Evolutionary conservation across 768 basidiomycete species (phyloP).

Genomic region (Lactarius deliciosus): DNA sequence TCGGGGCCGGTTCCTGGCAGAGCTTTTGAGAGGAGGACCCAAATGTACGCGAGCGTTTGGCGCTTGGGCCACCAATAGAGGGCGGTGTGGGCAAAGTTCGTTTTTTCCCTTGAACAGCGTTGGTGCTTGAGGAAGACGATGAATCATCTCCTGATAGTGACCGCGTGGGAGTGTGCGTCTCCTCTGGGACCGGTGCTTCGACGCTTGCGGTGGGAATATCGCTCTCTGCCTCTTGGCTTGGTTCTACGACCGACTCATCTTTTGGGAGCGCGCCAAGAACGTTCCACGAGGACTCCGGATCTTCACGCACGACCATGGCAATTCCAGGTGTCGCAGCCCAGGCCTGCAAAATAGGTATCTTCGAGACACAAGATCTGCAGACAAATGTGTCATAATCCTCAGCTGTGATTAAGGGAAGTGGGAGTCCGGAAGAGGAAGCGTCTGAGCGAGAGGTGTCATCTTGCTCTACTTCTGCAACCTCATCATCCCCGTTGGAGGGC

Average conservation of each 20-base stretch:
- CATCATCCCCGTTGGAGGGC: neutral
- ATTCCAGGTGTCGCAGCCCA: conserved; percentile 69
- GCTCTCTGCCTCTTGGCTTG: conserved; percentile 7
- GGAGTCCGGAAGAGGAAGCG: conserved; percentile 61
- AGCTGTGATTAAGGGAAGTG: conserved; percentile 64
- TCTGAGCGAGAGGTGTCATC: conserved; percentile 57
- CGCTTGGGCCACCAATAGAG: conserved; percentile 37
- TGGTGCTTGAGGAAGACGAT: neutral
- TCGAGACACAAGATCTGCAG: conserved; percentile 66
- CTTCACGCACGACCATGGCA: conserved; percentile 64
- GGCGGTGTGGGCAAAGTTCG: conserved; percentile 40
- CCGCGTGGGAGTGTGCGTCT: neutral
- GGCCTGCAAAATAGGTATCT: conserved; percentile 50
- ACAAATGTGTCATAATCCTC: conserved; percentile 74
- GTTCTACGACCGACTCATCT: conserved; percentile 27
- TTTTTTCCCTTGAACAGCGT: conserved; percentile 40
- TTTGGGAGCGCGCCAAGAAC: conserved; percentile 39
- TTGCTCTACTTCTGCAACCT: conserved; percentile 30
- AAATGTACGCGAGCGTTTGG: conserved; percentile 48
- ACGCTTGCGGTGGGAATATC: neutral
- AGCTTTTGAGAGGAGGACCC: conserved; percentile 35
- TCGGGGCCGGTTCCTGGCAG: conserved; percentile 60
- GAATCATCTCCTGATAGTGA: neutral
- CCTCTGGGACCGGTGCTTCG: neutral
- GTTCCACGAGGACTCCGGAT: conserved; percentile 50